Evolutionary conservation across 2,329 filamentous ascomycete genomes (phyloP).

Genomic region (Cyclaneusma minus): DNA sequence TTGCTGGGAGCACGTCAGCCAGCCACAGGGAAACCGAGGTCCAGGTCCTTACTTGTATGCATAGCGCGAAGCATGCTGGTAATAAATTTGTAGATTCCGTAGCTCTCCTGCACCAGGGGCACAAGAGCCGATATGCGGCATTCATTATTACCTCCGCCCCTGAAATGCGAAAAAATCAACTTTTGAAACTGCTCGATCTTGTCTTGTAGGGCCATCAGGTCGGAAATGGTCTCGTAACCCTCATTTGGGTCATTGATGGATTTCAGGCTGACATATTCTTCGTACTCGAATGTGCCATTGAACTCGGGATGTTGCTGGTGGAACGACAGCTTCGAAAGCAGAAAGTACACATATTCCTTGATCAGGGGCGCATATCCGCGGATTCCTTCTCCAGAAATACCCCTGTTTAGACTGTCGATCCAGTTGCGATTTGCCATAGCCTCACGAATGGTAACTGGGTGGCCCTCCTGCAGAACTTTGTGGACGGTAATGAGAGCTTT

Average conservation of each 20-base stretch:
- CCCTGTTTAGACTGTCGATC: conserved; percentile 84
- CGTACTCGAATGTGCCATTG: conserved; percentile 97
- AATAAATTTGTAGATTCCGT: conserved; percentile 98
- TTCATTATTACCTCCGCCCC: conserved; percentile 83
- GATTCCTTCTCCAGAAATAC: conserved; percentile 67
- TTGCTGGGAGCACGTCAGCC: conserved; percentile 34
- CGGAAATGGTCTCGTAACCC: conserved; percentile 90
- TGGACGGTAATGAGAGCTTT: conserved; percentile 95
- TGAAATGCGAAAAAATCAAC: conserved; percentile 93
- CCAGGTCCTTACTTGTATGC: conserved; percentile 61
- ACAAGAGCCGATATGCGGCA: conserved; percentile 90
- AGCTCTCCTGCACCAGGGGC: conserved; percentile 89
- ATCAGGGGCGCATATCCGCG: conserved; percentile 87
- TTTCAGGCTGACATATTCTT: conserved; percentile 96
- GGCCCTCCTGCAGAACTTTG: conserved; percentile 93
- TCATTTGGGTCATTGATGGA: conserved; percentile 98
- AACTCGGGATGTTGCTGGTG: conserved; percentile 95
- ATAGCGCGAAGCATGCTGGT: conserved; percentile 98
- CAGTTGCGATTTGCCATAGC: conserved; percentile 78
- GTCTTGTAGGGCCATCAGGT: conserved; percentile 92
- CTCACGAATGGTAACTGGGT: conserved; percentile 74
- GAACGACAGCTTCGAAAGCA: conserved; percentile 90
- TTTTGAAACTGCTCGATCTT: conserved; percentile 99
- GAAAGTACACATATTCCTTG: conserved; percentile 89
- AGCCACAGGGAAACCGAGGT: background rate